Evolutionary conservation across 495 filamentous ascomycete genomes (phyloP).

Genomic region (Penicillium diatomitis): DNA sequence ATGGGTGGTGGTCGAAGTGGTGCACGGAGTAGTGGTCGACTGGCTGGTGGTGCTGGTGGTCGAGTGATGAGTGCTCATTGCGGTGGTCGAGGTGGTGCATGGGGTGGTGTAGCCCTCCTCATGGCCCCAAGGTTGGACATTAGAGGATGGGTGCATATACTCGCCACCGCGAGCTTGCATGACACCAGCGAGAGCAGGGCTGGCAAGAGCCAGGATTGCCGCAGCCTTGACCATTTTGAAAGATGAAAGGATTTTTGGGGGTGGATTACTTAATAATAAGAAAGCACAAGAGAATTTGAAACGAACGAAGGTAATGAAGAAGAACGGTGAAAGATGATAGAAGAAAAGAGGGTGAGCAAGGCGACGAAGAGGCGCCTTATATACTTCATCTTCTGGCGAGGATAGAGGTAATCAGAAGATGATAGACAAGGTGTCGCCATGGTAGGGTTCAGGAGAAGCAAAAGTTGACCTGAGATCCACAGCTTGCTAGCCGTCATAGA

Average conservation of each 20-base stretch:
- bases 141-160: constrained; percentile 3
- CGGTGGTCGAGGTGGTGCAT: constrained; percentile 12
- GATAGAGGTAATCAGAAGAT: constrained; percentile 5
- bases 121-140: constrained; percentile 2
- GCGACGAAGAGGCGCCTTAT: constrained; percentile 20
- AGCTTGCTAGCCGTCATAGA: constrained; percentile 11
- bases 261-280: constrained; percentile 1
- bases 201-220: constrained; percentile 33
- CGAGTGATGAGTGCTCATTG: constrained; percentile 3
- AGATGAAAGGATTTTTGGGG: constrained; percentile 11
- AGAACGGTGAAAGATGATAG: background rate
- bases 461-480: constrained; percentile 19
- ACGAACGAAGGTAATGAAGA: constrained; percentile 31
- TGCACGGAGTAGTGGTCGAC: background rate
- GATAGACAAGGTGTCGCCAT: constrained; percentile 16
- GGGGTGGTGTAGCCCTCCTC: constrained; percentile 1
- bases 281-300: constrained; percentile 17
- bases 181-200: constrained; percentile 34
- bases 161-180: constrained; percentile 23
- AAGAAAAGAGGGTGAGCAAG: background rate
- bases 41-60: background rate
- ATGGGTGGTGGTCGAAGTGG: constrained; percentile 4
- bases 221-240: constrained; percentile 35
- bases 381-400: constrained; percentile 11
- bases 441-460: constrained; percentile 24